These are phyloP conservation scores for Tulasnella sp. DNA, from an alignment of 768 basidiomycete species.

Conservation along the genomic window DNA sequence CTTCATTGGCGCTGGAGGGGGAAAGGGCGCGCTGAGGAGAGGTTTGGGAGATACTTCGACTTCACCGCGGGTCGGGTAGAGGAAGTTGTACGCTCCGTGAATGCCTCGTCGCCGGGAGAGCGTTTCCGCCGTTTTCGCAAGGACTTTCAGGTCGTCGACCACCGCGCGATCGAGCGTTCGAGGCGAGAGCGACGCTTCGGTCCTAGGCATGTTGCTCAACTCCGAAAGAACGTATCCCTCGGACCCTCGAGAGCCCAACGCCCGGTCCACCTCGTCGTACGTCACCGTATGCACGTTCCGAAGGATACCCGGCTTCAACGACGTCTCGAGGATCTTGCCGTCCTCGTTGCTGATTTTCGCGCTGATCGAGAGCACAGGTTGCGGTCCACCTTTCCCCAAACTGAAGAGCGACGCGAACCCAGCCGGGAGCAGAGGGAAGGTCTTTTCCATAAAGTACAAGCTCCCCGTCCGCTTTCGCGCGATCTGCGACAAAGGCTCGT, in stretches of 20 bases:
- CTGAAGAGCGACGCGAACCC: conserved; percentile 39
- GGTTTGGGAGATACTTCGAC: neutral
- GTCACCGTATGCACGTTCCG: conserved; percentile 50
- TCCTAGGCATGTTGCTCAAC: neutral
- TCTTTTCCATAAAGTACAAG: conserved; percentile 52
- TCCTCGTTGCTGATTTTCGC: conserved; percentile 40
- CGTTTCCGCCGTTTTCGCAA: neutral
- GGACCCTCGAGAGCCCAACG: conserved; percentile 27
- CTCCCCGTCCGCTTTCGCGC: conserved; percentile 45
- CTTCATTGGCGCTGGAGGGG: neutral
- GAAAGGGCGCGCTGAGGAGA: neutral
- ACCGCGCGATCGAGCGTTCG: neutral
- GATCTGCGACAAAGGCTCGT: conserved; percentile 44
- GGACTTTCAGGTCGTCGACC: neutral
- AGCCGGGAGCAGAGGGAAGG: conserved; percentile 63
- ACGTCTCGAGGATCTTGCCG: conserved; percentile 59
- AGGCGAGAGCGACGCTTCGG: neutral
- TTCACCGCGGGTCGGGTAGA: neutral
- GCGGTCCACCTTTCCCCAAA: conserved; percentile 33
- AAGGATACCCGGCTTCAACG: conserved; percentile 60
- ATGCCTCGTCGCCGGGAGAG: neutral
- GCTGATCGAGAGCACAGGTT: conserved; percentile 72
- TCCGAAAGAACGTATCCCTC: neutral
- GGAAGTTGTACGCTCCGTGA: neutral
- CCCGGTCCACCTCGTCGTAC: conserved; percentile 57